Evolutionary conservation across 2,329 filamentous ascomycete genomes (phyloP).

Genomic region (Trichoderma oligosporum): DNA sequence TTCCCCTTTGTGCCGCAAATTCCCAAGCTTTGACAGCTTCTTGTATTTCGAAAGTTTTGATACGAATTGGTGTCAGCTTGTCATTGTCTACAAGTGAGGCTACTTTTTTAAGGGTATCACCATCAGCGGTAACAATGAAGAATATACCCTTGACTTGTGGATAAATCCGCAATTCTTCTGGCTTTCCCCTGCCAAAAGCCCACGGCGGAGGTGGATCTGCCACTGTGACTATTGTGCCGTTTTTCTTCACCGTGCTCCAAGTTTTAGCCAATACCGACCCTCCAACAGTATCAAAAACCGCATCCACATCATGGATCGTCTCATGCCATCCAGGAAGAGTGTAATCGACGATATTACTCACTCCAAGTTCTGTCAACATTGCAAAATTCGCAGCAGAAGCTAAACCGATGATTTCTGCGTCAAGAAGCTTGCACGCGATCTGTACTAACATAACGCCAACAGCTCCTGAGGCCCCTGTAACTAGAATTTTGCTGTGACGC

Average conservation of each 20-base stretch:
- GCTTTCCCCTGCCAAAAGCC: slow-evolving; percentile 26
- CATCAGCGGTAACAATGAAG: slow-evolving; percentile 29
- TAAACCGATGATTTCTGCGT: slow-evolving; percentile 25
- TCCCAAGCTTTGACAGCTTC: slow-evolving; percentile 29
- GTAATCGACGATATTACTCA: neutral
- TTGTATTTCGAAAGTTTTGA: slow-evolving; percentile 25
- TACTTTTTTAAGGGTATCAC: slow-evolving; percentile 21
- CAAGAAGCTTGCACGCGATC: slow-evolving; percentile 24
- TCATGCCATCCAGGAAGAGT: neutral
- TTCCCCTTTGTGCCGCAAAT: slow-evolving; percentile 24
- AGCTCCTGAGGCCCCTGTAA: slow-evolving; percentile 32
- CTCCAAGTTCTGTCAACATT: neutral
- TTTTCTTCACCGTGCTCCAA: neutral
- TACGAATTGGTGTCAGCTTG: slow-evolving; percentile 21
- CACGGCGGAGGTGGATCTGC: slow-evolving; percentile 34
- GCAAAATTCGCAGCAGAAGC: neutral
- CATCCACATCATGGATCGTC: neutral
- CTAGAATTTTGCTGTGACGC: slow-evolving; percentile 22
- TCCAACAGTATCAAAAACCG: neutral
- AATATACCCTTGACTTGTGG: slow-evolving; percentile 27
- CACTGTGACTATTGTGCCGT: slow-evolving; percentile 34
- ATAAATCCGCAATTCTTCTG: slow-evolving; percentile 19
- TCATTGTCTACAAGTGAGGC: slow-evolving; percentile 25
- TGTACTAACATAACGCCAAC: slow-evolving; percentile 31
- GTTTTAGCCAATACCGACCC: neutral